A percentile compares a stretch with the other conserved stretches of the same genome.
phyloP scores from a whole-genome alignment of 2,329 filamentous ascomycete species.

The Truncatella angustata region DNA sequence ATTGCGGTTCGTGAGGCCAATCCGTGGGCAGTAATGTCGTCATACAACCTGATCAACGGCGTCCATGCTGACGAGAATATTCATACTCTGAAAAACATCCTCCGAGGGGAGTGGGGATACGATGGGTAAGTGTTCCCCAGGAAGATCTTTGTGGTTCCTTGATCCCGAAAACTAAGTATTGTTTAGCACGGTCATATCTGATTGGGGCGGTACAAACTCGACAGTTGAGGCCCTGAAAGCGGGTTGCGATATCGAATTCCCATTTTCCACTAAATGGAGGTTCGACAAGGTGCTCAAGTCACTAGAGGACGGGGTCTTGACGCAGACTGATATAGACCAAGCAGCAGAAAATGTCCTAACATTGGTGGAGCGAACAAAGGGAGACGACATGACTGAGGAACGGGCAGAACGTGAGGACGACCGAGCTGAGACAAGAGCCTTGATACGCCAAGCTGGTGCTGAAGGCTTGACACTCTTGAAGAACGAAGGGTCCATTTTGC shows the following conservation, averaged over 20 bases:
- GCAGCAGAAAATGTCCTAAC: constrained; percentile 61
- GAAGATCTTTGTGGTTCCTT: not conserved
- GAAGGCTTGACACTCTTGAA: constrained; percentile 65
- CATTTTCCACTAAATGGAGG: constrained; percentile 53
- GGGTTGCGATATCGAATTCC: constrained; percentile 59
- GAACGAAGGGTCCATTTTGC: constrained; percentile 58
- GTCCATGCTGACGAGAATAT: constrained; percentile 57
- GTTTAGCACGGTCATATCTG: constrained; percentile 53
- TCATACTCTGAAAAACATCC: constrained; percentile 53
- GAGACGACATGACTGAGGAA: constrained; percentile 56
- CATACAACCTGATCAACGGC: constrained; percentile 67
- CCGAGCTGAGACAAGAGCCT: constrained; percentile 53
- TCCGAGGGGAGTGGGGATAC: constrained; percentile 62
- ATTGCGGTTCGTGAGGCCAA: constrained; percentile 68
- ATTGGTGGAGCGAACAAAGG: constrained; percentile 60
- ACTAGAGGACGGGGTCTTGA: constrained; percentile 46
- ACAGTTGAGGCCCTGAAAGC: constrained; percentile 53
- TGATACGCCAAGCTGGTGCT: constrained; percentile 60
- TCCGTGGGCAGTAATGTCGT: constrained; percentile 68
- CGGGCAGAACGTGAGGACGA: constrained; percentile 56
- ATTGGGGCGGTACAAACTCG: constrained; percentile 59
- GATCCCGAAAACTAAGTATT: constrained; percentile 17
- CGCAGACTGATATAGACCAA: constrained; percentile 49
- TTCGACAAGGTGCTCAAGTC: constrained; percentile 57
- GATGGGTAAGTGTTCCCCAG: constrained; percentile 45